phyloP scores from a whole-genome alignment of 192 early-diverging fungal genomes.

The Diversispora epigaea region DNA sequence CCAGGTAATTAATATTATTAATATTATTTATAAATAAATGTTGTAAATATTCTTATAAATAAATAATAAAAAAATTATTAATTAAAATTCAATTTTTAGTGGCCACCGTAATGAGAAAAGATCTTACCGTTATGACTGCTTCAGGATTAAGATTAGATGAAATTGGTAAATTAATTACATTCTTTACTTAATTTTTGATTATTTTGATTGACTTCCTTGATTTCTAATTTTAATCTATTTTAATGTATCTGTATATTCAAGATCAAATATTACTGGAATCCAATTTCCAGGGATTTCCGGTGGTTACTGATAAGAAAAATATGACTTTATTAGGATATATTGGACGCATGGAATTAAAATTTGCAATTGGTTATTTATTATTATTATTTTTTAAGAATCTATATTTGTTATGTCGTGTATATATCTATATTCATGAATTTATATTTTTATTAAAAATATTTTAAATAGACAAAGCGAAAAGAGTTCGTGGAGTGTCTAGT shows the following conservation, averaged over 20 bases:
- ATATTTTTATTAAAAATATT: neutral
- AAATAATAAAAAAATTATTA: constrained; percentile 10
- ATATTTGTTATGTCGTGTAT: neutral
- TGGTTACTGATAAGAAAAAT: constrained; percentile 62
- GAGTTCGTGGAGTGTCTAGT: constrained; percentile 44
- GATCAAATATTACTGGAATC: constrained; percentile 53
- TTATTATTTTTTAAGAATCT: neutral
- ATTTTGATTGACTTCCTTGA: neutral
- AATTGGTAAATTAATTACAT: constrained; percentile 41
- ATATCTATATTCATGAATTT: neutral
- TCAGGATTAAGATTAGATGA: constrained; percentile 49
- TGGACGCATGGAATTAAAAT: constrained; percentile 58
- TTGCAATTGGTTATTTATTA: constrained; percentile 48
- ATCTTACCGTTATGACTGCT: constrained; percentile 59
- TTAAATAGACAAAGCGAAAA: constrained; percentile 47
- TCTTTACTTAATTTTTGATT: neutral
- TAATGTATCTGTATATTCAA: constrained; percentile 5
- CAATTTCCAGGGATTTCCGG: constrained; percentile 69
- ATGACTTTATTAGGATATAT: constrained; percentile 73
- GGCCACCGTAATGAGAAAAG: constrained; percentile 59
- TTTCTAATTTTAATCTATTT: neutral
- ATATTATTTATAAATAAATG: constrained; percentile 17
- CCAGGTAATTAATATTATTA: constrained; percentile 36
- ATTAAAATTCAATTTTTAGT: constrained; percentile 30
- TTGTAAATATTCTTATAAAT: neutral